Evolutionary conservation across 148 eudicot species (phyloP).

Genomic region (Vaccinium corymbosum): DNA sequence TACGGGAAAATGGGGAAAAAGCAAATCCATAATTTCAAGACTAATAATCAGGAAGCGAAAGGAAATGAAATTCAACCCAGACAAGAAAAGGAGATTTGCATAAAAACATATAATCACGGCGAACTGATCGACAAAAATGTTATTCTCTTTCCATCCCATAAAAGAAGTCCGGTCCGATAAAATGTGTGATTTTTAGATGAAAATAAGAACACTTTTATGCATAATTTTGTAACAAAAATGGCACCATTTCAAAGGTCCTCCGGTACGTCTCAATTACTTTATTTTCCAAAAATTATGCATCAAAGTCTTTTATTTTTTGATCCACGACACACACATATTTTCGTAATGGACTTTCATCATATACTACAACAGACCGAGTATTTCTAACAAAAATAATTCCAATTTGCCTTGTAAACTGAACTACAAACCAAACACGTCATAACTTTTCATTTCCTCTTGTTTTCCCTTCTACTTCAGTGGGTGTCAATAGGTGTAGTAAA

Average conservation of each 20-base stretch:
- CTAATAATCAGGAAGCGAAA: background rate
- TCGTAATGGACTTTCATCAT: background rate
- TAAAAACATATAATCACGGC: background rate
- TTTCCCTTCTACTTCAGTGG: slow-evolving; percentile 15
- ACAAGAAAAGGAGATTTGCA: background rate
- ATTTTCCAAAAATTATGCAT: background rate
- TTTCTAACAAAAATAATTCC: slow-evolving; percentile 19
- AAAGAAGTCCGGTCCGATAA: background rate
- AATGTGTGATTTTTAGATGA: background rate
- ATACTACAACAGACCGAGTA: background rate
- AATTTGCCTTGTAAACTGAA: slow-evolving; percentile 18
- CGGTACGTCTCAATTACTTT: background rate
- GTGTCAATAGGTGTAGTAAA: background rate
- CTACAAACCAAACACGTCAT: slow-evolving; percentile 9
- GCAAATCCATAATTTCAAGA: slow-evolving; percentile 9
- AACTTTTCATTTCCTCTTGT: background rate
- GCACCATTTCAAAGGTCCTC: background rate
- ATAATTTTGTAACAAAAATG: background rate
- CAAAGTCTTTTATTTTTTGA: background rate
- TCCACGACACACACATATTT: background rate
- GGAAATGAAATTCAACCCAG: slow-evolving; percentile 14
- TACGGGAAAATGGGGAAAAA: slow-evolving; percentile 21
- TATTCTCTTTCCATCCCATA: background rate
- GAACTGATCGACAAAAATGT: background rate
- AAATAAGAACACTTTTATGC: background rate